Evolutionary conservation across 2,329 filamentous ascomycete species (phyloP).

Genomic region (Alternaria arborescens): DNA sequence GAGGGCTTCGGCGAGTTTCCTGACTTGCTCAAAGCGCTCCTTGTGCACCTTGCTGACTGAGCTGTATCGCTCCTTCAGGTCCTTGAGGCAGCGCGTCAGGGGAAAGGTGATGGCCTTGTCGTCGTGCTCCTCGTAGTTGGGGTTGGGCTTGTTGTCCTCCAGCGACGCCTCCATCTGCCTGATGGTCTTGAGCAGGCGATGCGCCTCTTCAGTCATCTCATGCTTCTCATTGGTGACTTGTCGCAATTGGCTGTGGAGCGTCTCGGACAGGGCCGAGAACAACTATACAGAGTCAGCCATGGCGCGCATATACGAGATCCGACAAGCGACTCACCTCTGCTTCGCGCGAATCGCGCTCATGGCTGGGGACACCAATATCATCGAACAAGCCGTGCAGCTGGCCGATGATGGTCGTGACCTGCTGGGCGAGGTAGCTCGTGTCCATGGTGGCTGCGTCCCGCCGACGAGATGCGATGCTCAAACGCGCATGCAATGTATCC

Average conservation of each 20-base stretch:
- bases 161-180: constrained; percentile 93
- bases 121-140: constrained; percentile 72
- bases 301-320: background rate
- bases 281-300: constrained; percentile 64
- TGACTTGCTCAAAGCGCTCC: constrained; percentile 94
- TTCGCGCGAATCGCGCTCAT: constrained; percentile 91
- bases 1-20: constrained; percentile 91
- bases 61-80: constrained; percentile 84
- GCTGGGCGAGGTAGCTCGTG: constrained; percentile 89
- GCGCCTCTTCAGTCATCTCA: constrained; percentile 86
- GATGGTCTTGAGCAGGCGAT: constrained; percentile 83
- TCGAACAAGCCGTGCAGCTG: constrained; percentile 96
- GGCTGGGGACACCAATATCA: constrained; percentile 92
- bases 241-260: constrained; percentile 87
- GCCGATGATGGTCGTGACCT: constrained; percentile 92
- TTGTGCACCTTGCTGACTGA: constrained; percentile 83
- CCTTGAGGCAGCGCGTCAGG: constrained; percentile 78
- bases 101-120: constrained; percentile 83
- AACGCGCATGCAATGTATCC: constrained; percentile 44
- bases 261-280: constrained; percentile 89
- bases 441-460: constrained; percentile 69
- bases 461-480: constrained; percentile 41
- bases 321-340: constrained; percentile 71
- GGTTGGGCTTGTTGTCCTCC: constrained; percentile 74
- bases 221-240: constrained; percentile 88